Percentiles rank a stretch among this genome's conserved stretches.
Evolutionary conservation across 148 eudicot genomes (phyloP).

Genomic region (Gaultheria prostrata): DNA sequence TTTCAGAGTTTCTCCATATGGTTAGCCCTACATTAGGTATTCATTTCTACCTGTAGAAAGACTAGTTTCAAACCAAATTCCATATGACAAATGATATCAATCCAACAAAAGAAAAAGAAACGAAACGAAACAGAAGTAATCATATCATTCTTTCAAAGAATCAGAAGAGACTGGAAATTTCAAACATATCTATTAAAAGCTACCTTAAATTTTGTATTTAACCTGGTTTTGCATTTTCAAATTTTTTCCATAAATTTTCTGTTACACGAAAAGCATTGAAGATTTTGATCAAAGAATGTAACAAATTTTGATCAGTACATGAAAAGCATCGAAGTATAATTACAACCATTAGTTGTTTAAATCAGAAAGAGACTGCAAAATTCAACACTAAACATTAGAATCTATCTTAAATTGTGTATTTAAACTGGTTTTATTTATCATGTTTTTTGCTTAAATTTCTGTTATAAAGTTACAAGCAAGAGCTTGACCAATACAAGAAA

Average conservation of each 20-base stretch:
- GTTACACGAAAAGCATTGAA: too few species aligned
- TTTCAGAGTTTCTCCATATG: neutral
- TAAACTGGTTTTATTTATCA: neutral
- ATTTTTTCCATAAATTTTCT: neutral
- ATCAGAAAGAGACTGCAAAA: neutral
- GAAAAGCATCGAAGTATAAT: neutral
- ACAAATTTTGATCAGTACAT: neutral
- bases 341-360: neutral
- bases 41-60: neutral
- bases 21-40: conserved; percentile 4
- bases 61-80: conserved; percentile 1
- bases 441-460: neutral
- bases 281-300: too few species aligned
- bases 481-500: neutral
- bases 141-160: neutral
- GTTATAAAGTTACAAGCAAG: neutral
- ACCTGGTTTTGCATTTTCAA: neutral
- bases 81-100: neutral
- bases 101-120: neutral
- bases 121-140: neutral
- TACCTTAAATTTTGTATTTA: neutral
- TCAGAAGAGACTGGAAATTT: neutral
- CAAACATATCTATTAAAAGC: neutral
- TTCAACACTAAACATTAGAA: neutral
- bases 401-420: neutral